Conservation (phyloP, 768 basidiomycete species). For the button mushroom (Agaricus bisporus) region DNA sequence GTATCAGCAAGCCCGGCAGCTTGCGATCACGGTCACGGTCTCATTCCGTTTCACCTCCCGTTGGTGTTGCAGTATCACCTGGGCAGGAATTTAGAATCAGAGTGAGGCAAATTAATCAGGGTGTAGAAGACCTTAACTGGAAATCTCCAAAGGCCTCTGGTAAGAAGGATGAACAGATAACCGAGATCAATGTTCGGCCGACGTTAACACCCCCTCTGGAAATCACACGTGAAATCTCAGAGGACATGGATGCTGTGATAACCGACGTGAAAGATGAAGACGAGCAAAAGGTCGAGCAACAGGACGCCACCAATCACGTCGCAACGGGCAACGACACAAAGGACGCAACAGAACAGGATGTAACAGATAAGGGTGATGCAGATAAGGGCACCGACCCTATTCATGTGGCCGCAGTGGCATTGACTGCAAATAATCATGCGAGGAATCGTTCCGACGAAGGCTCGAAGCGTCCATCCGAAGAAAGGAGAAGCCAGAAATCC, state of each 20-base stretch:
- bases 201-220: constrained; percentile 7
- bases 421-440: constrained; percentile 14
- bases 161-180: constrained; percentile 19
- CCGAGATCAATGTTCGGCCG: constrained; percentile 5
- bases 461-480: constrained; percentile 63
- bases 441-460: constrained; percentile 47
- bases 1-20: constrained; percentile 17
- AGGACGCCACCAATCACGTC: constrained; percentile 3
- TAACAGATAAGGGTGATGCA: constrained; percentile 6
- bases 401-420: constrained; percentile 7
- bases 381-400: background rate
- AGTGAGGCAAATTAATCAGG: constrained; percentile 72
- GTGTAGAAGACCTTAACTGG: constrained; percentile 76
- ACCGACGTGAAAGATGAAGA: constrained; percentile 6
- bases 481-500: constrained; percentile 59
- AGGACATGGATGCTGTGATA: constrained; percentile 9
- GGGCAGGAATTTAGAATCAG: constrained; percentile 68
- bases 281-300: background rate
- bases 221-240: constrained; percentile 7
- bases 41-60: constrained; percentile 37
- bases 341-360: constrained; percentile 6
- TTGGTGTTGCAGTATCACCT: constrained; percentile 48
- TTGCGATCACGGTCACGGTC: constrained; percentile 40
- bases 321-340: constrained; percentile 6
- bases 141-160: constrained; percentile 38